Evolutionary conservation across 1,139 yeast species (phyloP), one percentile per base, ranked within the genome.

Genomic region (Lodderomyces theae): DNA sequence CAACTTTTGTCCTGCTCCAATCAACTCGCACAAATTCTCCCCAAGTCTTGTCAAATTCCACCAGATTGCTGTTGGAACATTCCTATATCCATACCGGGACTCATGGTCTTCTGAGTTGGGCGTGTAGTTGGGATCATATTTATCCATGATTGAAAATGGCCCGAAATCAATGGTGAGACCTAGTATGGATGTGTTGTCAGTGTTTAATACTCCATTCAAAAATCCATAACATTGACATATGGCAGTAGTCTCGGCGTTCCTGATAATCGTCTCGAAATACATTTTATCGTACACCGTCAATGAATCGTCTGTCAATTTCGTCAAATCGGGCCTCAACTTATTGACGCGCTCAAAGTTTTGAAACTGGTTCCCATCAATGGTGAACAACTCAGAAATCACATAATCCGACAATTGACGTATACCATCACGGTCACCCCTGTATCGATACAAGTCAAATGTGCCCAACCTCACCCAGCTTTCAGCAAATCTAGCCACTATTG

Each of bases 141-240:
- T 79, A 56, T 90, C 97, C 81, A 86, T 72, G 42, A 89, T 86
- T 18, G 95, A 86, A 64, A 87, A 92, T 1, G 98, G 98, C 3
- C 98, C 98, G 59, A 84, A 92, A 61, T 92, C 98, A 63, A 92
- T 79, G 0, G 96, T 80, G 12, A 90, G 67, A 0, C 98, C 98
- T 35, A 84, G 57, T 6, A 92, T 72, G 0, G 96, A 87, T 0
- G 96, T 88, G 57, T 92, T 92, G 57, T 92, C 98, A 0, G 97
- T 90, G 57, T 92, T 92, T 45, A 92, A 68, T 2, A 92, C 98
- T 5, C 98, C 98, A 55, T 92, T 92, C 53, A 90, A 64, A 55
- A 90, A 89, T 3, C 97, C 97, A 60, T 89, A 90, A 0, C 83
- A 76, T 59, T 92, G 97, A 88, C 96, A 87, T 50, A 77, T 70